A percentile compares a stretch with the other conserved stretches of the same genome.
Conservation (phyloP, 2,329 filamentous ascomycete species). For the Anthostomella pinea region DNA sequence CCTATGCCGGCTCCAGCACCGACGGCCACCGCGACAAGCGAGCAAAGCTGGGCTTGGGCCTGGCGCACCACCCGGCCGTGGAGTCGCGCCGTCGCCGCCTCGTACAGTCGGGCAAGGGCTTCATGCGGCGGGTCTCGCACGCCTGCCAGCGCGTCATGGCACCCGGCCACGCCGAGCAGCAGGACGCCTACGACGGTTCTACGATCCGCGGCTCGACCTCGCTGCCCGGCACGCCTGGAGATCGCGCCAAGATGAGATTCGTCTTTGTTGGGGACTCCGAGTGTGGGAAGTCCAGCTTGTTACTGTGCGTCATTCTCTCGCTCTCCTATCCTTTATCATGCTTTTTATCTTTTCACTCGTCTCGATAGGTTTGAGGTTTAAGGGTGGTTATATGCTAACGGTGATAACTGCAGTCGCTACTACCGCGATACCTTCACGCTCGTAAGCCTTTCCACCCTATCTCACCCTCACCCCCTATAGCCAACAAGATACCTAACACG, state of each 20-base stretch:
- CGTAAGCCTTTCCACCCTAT: constrained; percentile 9
- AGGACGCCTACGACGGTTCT: constrained; percentile 3
- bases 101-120: constrained; percentile 10
- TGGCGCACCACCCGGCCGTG: constrained; percentile 1
- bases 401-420: constrained; percentile 24
- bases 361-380: too few species aligned
- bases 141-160: constrained; percentile 17
- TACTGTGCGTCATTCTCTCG: constrained; percentile 22
- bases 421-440: constrained; percentile 23
- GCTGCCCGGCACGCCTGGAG: constrained; percentile 16
- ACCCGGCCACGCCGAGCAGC: constrained; percentile 1
- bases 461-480: neutral
- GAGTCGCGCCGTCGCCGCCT: constrained; percentile 15
- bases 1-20: constrained; percentile 6
- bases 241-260: constrained; percentile 28
- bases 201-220: constrained; percentile 9
- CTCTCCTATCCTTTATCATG: neutral
- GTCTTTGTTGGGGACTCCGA: constrained; percentile 29
- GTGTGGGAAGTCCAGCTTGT: constrained; percentile 30
- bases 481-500: neutral
- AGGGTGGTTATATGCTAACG: neutral
- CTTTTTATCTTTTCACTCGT: neutral
- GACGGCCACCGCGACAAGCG: constrained; percentile 25
- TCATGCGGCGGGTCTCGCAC: constrained; percentile 21
- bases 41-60: constrained; percentile 9